phyloP scores from a whole-genome alignment of 768 basidiomycete genomes.

The Rhodotorula diobovata region DNA sequence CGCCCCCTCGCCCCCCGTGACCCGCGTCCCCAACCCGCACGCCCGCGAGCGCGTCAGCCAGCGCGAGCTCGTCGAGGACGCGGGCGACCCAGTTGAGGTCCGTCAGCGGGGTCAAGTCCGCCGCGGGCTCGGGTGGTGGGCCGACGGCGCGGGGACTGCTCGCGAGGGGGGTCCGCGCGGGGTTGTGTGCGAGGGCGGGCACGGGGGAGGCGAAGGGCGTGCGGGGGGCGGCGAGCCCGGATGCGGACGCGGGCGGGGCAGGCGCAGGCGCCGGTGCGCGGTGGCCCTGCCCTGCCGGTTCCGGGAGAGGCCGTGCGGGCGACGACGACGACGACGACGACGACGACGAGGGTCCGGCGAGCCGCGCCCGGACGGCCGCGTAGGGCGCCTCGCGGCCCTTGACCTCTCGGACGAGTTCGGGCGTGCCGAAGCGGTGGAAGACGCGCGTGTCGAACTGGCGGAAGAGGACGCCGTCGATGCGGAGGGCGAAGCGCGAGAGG shows the following conservation, averaged over 20 bases:
- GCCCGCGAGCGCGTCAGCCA: not conserved
- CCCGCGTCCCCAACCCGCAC: not conserved
- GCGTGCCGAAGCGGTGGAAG: constrained; percentile 72
- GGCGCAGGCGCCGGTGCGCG: too few relatives aligned
- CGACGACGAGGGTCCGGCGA: constrained; percentile 55
- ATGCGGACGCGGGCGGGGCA: not conserved
- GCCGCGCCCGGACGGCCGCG: constrained; percentile 61
- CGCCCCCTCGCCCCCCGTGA: not conserved
- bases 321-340: too few relatives aligned
- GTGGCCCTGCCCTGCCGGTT: too few relatives aligned
- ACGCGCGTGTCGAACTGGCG: constrained; percentile 80
- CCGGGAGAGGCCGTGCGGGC: too few relatives aligned
- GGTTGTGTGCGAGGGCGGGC: too few relatives aligned
- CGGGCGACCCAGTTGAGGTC: constrained; percentile 72
- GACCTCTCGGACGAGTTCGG: constrained; percentile 65
- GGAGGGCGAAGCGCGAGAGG: constrained; percentile 80
- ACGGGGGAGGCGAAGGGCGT: too few relatives aligned
- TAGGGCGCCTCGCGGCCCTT: constrained; percentile 91
- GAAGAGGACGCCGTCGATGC: constrained; percentile 93
- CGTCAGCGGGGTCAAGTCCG: constrained; percentile 74
- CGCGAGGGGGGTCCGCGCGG: too few relatives aligned
- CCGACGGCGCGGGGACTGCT: too few relatives aligned
- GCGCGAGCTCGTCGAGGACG: constrained; percentile 49
- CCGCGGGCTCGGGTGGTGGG: not conserved
- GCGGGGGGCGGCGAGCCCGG: too few relatives aligned